Conservation (phyloP, 495 filamentous ascomycete genomes). For the Penicillium soppii region DNA sequence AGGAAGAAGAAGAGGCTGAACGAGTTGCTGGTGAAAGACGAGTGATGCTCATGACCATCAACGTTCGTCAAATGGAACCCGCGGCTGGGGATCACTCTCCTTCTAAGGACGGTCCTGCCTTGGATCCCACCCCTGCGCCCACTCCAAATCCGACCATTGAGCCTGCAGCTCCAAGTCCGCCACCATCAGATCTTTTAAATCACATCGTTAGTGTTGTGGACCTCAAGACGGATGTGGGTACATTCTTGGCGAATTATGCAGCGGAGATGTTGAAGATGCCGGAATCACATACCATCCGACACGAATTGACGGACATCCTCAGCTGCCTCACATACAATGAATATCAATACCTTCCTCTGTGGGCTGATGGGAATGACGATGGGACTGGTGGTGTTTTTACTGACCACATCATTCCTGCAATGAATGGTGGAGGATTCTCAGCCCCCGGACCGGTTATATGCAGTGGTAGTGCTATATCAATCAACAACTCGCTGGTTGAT, state of each 20-base stretch:
- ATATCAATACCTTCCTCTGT: constrained; percentile 52
- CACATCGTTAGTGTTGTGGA: background rate
- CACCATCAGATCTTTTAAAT: background rate
- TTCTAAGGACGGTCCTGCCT: background rate
- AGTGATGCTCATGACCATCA: background rate
- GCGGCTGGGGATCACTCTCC: background rate
- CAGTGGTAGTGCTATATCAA: constrained; percentile 32
- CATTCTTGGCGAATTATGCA: constrained; percentile 17
- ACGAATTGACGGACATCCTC: constrained; percentile 40
- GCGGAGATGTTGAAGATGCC: constrained; percentile 15
- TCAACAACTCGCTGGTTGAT: constrained; percentile 21
- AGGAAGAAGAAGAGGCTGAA: background rate
- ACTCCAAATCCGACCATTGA: background rate
- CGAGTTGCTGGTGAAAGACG: background rate
- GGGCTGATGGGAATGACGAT: constrained; percentile 57
- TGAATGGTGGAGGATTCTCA: constrained; percentile 41
- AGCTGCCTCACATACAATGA: constrained; percentile 49
- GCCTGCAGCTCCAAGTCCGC: background rate
- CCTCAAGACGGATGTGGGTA: constrained; percentile 4
- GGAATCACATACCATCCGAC: constrained; percentile 8
- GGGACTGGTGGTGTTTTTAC: constrained; percentile 52
- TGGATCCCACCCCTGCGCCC: background rate
- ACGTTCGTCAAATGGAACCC: background rate
- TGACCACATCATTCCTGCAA: constrained; percentile 36
- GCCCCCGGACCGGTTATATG: constrained; percentile 44